Evolutionary conservation across 2,329 filamentous ascomycete genomes (phyloP), one percentile per base, ranked within the genome.

Genomic region (Cercospora janseana): DNA sequence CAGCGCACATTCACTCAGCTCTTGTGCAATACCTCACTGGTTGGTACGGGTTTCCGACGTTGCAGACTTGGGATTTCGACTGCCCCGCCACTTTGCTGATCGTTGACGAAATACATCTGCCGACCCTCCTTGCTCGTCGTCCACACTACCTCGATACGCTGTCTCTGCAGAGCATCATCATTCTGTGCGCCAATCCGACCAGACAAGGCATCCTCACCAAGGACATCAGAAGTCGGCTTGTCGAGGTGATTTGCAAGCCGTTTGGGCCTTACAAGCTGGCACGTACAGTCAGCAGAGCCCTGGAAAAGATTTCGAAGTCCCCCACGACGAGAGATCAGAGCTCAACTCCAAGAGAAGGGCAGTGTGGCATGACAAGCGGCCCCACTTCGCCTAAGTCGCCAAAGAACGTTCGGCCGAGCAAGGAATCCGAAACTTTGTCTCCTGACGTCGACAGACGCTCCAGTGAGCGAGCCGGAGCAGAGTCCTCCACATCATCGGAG

Each of bases 131-230:
- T 9, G 49, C 51, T 4, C 46, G 52, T 3, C 46, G 52, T 13
- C 51, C 59, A 6, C 24, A 46, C 9, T 46, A 53, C 21, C 40
- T 58, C 13, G 59, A 56, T 10, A 52, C 35, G 12, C 18, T 48
- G 6, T 53, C 41, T 18, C 45, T 51, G 15, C 55, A 59, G 21
- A 63, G 59, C 16, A 58, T 69, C 37, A 60, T 70, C 27, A 59
- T 70, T 8, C 51, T 70, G 3, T 69, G 66, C 47, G 63, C 66
- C 9, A 66, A 64, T 44, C 58, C 63, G 4, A 60, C 64, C 24
- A 46, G 58, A 23, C 56, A 60, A 50, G 53, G 56, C 2, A 47
- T 57, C n/a, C 31, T 60, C 27, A 40, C 58, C 3, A 49, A 54
- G 32, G 58, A 60, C 31, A 58, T 60, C 26, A 47, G 50, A 13